These are phyloP conservation scores for Leccinum huronense DNA, from an alignment of 1,284 basidiomycete species.

Conservation along the genomic window DNA sequence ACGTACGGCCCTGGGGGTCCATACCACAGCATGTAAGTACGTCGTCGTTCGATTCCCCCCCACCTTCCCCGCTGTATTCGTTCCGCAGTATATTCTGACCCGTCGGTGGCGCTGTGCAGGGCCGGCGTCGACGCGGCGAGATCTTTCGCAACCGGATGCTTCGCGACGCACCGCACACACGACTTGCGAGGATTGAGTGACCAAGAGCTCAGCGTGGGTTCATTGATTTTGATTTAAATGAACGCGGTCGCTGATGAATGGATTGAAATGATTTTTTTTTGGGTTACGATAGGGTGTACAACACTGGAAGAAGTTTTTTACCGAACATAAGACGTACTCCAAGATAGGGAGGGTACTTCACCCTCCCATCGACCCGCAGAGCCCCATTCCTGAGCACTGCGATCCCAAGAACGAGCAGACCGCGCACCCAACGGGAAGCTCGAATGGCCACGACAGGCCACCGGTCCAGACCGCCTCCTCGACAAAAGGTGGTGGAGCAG, in stretches of 20 bases:
- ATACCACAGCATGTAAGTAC: constrained; percentile 76
- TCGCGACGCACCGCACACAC: constrained; percentile 85
- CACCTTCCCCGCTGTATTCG: background rate
- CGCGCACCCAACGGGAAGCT: constrained; percentile 15
- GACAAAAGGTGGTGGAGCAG: constrained; percentile 14
- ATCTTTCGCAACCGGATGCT: constrained; percentile 92
- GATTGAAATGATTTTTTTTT: background rate
- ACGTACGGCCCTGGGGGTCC: constrained; percentile 91
- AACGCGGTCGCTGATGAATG: background rate
- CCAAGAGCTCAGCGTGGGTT: constrained; percentile 62
- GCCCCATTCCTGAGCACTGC: constrained; percentile 80
- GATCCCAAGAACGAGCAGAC: constrained; percentile 53
- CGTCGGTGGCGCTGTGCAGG: constrained; percentile 43
- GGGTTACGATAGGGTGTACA: constrained; percentile 55
- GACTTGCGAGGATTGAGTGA: constrained; percentile 81
- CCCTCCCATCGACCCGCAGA: constrained; percentile 73
- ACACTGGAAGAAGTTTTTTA: constrained; percentile 90
- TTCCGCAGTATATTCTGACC: constrained; percentile 24
- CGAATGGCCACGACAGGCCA: constrained; percentile 11
- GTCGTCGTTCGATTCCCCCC: background rate
- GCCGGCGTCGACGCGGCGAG: constrained; percentile 85
- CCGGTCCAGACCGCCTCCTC: constrained; percentile 15
- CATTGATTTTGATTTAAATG: background rate
- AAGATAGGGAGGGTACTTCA: constrained; percentile 77
- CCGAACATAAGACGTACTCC: constrained; percentile 72